These are phyloP conservation scores for Stipa capillata DNA, from an alignment of 176 grass and related monocot species.

Conservation along the genomic window DNA sequence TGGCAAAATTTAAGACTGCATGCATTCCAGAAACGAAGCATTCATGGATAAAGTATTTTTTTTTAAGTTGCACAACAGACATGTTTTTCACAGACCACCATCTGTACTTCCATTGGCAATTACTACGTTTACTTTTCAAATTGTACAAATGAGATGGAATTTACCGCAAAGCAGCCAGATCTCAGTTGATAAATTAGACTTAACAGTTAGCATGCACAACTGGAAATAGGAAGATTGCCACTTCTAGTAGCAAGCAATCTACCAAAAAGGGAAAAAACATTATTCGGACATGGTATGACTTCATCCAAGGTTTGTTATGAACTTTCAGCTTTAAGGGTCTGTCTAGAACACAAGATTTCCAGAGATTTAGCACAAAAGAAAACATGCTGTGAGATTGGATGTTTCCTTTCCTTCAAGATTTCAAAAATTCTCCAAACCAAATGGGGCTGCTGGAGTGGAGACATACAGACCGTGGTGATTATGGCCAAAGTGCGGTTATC, in stretches of 20 bases:
- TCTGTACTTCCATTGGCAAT: neutral
- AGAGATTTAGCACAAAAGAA: conserved; percentile 23
- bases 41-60: neutral
- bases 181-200: neutral
- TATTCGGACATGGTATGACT: neutral
- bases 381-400: conserved; percentile 4
- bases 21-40: neutral
- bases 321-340: neutral
- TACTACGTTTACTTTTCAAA: neutral
- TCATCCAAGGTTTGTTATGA: neutral
- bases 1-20: neutral
- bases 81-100: neutral
- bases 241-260: neutral
- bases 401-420: neutral
- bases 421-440: neutral
- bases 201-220: neutral
- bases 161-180: neutral
- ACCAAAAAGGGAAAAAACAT: neutral
- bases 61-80: neutral
- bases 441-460: neutral
- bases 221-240: neutral
- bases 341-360: neutral
- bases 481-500: neutral
- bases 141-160: neutral
- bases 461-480: neutral